Base-by-base conservation (phyloP, 2,329 filamentous ascomycete genomes). In the Microdochium trichocladiopsis region DNA sequence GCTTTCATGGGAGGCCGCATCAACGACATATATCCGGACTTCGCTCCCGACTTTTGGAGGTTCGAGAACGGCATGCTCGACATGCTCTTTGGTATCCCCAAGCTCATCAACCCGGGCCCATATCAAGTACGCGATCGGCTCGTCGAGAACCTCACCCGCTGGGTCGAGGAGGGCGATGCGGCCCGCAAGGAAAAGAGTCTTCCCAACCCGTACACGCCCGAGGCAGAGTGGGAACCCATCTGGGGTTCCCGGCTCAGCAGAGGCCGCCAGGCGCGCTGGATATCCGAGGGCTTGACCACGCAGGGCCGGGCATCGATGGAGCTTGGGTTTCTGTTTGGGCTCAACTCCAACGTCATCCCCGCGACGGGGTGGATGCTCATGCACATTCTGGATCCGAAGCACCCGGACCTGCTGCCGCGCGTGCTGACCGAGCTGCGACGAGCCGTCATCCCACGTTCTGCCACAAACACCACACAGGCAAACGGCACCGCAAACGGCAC, bases 301-400 rank as follows among this genome's bases (percentile, higher is more conserved):
- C 25, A 16, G 6, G 48, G 48, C 25, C 16, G 48, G 10, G 48
- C 48, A 9, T 14, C 11, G n/a, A 25, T 50, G 25, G 48, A 50
- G 9, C 6, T 50, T 6, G 48, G 48, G 25, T 37, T 50, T 16
- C 12, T 50, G 11, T 50, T 33, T 18, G 48, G 25, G 22, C 23
- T 48, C 23, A 11, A 16, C 16, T 43, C 51, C 18, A 54, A 51
- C 28, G 36, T 54, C 22, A 54, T 51, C 22, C 50, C 50, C n/a
- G 25, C 49, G 4, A 37, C 48, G 16, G 22, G 49, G 10, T 53
- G 51, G 51, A 25, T 48, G 9, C 16, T 53, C 6, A 48, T 53
- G n/a, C 23, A 23, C 37, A 48, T 48, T 16, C 25, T 51, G 14
- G n/a, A 45, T 18, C 41, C 41, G n/a, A 33, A 33, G 18, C 11